Percentiles rank a stretch among this genome's conserved stretches.
phyloP scores from a whole-genome alignment of 2,329 filamentous ascomycete species.

The Colletotrichum kahawae region DNA sequence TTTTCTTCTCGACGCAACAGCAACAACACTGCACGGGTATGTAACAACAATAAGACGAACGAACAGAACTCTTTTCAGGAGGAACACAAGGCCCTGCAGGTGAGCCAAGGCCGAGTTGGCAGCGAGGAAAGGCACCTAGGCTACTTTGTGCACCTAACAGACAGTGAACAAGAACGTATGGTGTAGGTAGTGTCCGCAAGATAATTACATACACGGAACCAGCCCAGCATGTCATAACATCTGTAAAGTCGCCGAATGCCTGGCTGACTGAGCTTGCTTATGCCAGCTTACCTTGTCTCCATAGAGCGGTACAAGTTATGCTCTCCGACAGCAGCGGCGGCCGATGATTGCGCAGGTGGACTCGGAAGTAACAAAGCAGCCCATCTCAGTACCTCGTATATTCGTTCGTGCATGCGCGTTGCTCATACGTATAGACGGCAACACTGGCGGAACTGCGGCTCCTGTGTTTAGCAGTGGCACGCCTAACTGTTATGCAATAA shows the following conservation, averaged over 20 bases:
- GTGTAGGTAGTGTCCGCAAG: no score
- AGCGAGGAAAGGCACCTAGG: not conserved
- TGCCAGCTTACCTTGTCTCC: not conserved
- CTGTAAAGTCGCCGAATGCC: not conserved
- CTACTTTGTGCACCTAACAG: not conserved
- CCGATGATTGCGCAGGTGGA: not conserved
- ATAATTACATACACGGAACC: not conserved
- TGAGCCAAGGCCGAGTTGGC: conserved; percentile 7
- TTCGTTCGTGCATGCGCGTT: no score
- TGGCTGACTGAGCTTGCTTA: not conserved
- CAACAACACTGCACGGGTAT: not conserved
- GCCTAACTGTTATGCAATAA: not conserved
- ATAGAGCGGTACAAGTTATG: not conserved
- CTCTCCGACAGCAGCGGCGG: not conserved
- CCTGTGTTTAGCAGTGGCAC: not conserved
- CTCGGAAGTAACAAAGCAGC: not conserved
- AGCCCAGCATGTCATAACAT: not conserved
- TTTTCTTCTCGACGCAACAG: not conserved
- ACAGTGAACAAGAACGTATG: not conserved
- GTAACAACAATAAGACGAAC: no score
- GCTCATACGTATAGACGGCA: no score
- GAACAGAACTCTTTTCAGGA: no score
- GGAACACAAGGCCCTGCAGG: not conserved
- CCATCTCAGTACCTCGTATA: not conserved
- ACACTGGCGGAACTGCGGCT: not conserved